These are phyloP conservation scores for Zychaea mexicana DNA, from an alignment of 371 early-diverging fungal species.

Conservation along the genomic window DNA sequence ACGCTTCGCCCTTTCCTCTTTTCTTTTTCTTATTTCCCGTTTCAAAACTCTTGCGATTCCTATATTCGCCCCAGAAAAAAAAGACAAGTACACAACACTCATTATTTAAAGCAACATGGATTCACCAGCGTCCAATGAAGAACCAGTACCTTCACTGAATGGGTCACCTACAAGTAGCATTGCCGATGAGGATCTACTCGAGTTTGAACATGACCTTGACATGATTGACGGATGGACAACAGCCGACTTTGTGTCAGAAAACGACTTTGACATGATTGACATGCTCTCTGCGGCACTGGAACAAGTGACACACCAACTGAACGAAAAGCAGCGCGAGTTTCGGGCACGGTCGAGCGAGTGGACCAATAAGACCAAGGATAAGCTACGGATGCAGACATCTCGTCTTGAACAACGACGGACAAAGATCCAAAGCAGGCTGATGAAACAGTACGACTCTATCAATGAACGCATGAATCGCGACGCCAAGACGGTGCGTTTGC, in stretches of 20 bases:
- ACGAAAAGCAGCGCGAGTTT: constrained; percentile 42
- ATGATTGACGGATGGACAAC: constrained; percentile 26
- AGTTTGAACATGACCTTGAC: constrained; percentile 19
- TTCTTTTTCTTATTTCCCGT: neutral
- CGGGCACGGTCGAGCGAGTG: constrained; percentile 38
- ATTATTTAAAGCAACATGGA: too few relatives aligned
- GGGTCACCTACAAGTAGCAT: constrained; percentile 8
- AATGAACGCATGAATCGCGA: constrained; percentile 47
- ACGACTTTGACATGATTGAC: constrained; percentile 41
- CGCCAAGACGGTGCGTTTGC: constrained; percentile 55
- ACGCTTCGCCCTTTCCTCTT: too few relatives aligned
- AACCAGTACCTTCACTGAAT: constrained; percentile 5
- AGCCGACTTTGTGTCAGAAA: constrained; percentile 28
- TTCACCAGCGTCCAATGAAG: neutral
- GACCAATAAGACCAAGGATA: constrained; percentile 45
- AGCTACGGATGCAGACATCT: constrained; percentile 33
- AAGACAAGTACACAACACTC: too few relatives aligned
- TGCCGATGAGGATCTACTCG: constrained; percentile 11
- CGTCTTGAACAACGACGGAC: constrained; percentile 39
- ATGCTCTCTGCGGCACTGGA: constrained; percentile 47
- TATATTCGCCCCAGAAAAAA: too few relatives aligned
- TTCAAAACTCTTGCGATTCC: too few relatives aligned
- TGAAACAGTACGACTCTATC: constrained; percentile 32
- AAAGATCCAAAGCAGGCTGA: constrained; percentile 28
- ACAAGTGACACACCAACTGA: constrained; percentile 47